Base-by-base conservation (phyloP, 345 rosid species). In the Eucalyptus regnans region DNA sequence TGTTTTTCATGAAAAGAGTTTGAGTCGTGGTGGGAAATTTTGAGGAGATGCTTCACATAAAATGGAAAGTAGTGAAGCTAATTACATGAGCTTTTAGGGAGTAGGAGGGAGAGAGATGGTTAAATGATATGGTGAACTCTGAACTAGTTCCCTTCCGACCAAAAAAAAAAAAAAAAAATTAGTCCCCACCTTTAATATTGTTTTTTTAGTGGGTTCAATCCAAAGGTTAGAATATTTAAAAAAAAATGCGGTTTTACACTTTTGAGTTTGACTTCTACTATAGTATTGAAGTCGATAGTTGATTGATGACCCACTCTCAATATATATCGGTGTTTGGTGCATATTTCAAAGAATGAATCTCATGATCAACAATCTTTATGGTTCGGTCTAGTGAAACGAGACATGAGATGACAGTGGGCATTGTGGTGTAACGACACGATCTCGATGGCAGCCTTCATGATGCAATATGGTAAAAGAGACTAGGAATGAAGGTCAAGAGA, bases 401-500 rank as follows among this genome's bases (percentile, higher is more conserved):
- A 58, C 13, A 12, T 12, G 9, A 27, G 68, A 62, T 62, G 31
- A 62, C 29, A 17, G 68, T 29, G 33, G 33, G 68, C 8, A 6
- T 62, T 62, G 33, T 12, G 68, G 33, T 62, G 33, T 62, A 12
- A 6, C 5, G 1, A 58, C 7, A 1, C 1, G 1, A 27, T 60
- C n/a, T 60, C 7, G 33, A 62, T 62, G 33, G 31, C 5, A 62
- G 1, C 16, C 16, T 62, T 12, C 29, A 25, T 58, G 13, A 25
- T 58, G 23, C 2, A 5, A 17, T 13, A 0, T 0, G 17, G 33
- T 27, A 15, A 62, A 62, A 60, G 2, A 29, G 68, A 62, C 13
- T 27, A 29, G 15, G 29, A 29, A 62, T 29, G 68, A 62, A 27
- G 4, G 68, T 62, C 4, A 4, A 12, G 68, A 62, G 31, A 29